These are phyloP conservation scores for Nitzschia putrida DNA, from an alignment of 108 stramenopile genomes.

Conservation along the genomic window DNA sequence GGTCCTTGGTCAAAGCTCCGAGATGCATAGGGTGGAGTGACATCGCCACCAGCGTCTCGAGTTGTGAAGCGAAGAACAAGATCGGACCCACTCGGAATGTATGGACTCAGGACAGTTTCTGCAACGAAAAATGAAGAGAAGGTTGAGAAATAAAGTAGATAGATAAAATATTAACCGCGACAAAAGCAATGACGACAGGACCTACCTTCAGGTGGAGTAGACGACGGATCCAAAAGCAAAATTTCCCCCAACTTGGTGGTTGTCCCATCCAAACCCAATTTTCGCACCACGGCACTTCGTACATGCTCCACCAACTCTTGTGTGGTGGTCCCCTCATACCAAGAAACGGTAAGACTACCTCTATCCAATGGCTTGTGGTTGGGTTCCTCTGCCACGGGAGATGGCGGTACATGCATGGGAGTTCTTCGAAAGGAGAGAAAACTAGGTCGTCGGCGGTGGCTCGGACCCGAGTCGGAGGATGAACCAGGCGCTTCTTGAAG, in stretches of 20 bases:
- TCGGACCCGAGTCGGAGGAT: not conserved
- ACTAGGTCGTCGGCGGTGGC: not conserved
- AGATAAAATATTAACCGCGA: not conserved
- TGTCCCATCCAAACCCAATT: constrained; percentile 36
- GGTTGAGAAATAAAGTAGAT: not conserved
- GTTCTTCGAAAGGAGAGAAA: constrained; percentile 31
- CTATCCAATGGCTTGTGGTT: constrained; percentile 29
- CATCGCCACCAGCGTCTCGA: constrained; percentile 28
- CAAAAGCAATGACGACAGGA: not conserved
- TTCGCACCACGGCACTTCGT: constrained; percentile 58
- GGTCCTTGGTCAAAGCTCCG: constrained; percentile 35
- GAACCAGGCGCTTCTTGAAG: not conserved
- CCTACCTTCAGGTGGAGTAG: constrained; percentile 74
- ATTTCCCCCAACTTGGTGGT: constrained; percentile 55
- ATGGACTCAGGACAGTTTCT: constrained; percentile 83
- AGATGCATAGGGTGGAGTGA: constrained; percentile 19
- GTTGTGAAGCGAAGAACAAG: constrained; percentile 69
- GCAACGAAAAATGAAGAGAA: not conserved
- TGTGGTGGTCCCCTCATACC: constrained; percentile 81
- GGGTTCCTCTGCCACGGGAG: constrained; percentile 14
- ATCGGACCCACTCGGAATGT: constrained; percentile 74
- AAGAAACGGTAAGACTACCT: constrained; percentile 69
- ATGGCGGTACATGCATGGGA: not conserved
- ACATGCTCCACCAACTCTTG: constrained; percentile 78
- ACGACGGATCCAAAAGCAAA: constrained; percentile 66